These are phyloP conservation scores for Neurospora discreta DNA, from an alignment of 495 filamentous ascomycete species.

Conservation along the genomic window DNA sequence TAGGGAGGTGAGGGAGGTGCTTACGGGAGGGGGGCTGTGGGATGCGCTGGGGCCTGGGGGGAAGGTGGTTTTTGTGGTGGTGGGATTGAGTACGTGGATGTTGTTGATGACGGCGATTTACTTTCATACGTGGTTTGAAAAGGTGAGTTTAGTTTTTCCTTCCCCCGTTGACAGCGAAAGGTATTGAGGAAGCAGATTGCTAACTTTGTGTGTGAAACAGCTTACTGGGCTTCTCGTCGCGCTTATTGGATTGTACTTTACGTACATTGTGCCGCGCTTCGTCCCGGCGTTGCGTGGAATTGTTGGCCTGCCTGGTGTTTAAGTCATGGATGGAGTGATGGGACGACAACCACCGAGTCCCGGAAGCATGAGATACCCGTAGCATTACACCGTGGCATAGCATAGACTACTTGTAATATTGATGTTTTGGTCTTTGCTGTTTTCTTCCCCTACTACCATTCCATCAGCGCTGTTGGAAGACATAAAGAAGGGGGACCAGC, in stretches of 20 bases:
- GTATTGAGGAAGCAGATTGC: background rate
- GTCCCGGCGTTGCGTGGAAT: conserved; percentile 50
- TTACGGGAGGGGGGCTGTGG: conserved; percentile 2
- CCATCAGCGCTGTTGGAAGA: background rate
- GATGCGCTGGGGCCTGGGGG: conserved; percentile 31
- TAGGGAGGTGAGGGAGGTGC: conserved; percentile 23
- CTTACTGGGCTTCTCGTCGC: conserved; percentile 65
- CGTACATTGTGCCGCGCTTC: conserved; percentile 68
- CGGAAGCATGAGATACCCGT: background rate
- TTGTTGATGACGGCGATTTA: conserved; percentile 93
- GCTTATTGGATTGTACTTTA: conserved; percentile 51
- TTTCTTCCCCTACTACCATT: background rate
- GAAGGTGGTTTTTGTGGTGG: conserved; percentile 37
- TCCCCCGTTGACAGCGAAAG: too few relatives aligned
- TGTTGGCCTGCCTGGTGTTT: conserved; percentile 67
- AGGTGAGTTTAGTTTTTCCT: conserved; percentile 37
- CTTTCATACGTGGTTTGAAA: conserved; percentile 98
- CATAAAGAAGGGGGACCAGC: background rate
- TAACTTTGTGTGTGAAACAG: too few relatives aligned
- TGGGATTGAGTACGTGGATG: conserved; percentile 80
- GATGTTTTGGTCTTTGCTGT: background rate
- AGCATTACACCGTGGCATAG: background rate
- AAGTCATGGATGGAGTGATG: background rate
- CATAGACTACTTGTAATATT: background rate
- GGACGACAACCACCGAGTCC: background rate